These are phyloP conservation scores for Leccinum ochraceum DNA, from an alignment of 768 basidiomycete species.

Conservation along the genomic window DNA sequence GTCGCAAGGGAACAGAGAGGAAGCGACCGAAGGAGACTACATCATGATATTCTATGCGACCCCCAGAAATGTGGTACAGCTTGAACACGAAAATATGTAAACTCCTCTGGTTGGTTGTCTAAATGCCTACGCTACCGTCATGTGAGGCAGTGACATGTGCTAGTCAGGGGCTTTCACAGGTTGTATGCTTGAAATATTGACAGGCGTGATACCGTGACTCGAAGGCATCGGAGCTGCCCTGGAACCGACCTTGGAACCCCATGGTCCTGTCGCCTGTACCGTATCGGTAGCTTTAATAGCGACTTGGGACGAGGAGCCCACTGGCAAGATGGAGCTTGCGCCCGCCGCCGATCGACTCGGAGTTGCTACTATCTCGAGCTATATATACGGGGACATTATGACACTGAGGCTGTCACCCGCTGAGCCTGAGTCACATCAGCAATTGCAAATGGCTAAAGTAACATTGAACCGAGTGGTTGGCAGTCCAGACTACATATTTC, in stretches of 20 bases:
- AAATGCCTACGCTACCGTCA: neutral
- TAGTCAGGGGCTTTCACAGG: neutral
- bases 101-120: neutral
- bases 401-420: too few species aligned
- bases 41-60: constrained; percentile 8
- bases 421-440: too few species aligned
- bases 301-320: neutral
- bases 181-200: neutral
- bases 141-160: constrained; percentile 5
- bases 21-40: constrained; percentile 17
- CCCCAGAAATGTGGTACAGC: neutral
- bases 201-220: neutral
- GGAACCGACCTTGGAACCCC: neutral
- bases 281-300: neutral
- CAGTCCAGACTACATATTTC: too few species aligned
- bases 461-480: too few species aligned
- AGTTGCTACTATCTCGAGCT: neutral
- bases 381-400: neutral
- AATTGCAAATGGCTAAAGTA: too few species aligned
- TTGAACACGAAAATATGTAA: neutral
- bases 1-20: constrained; percentile 12
- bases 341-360: neutral
- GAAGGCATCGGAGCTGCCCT: neutral
- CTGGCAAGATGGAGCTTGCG: neutral
- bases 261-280: neutral